Percentiles rank a stretch among this genome's conserved stretches.
Conservation (phyloP, 352 stramenopile species). For the Thraustotheca clavata region DNA sequence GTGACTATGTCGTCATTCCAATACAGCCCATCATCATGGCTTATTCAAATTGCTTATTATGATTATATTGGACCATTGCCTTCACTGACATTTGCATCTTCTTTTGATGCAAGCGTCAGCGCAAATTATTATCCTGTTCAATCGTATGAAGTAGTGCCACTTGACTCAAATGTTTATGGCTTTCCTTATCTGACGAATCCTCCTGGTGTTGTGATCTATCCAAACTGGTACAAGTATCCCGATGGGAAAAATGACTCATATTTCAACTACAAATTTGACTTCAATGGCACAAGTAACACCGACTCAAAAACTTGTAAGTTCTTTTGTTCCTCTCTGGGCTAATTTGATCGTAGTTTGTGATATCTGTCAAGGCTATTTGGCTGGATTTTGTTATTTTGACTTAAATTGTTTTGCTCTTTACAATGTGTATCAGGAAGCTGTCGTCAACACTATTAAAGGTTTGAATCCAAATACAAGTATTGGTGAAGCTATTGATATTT, state of each 20-base stretch:
- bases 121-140: not conserved
- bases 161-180: not conserved
- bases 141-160: not conserved
- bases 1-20: not conserved
- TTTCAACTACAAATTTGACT: too few relatives aligned
- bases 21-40: not conserved
- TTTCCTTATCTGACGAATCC: not conserved
- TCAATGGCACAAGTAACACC: too few relatives aligned
- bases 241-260: too few relatives aligned
- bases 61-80: not conserved
- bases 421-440: not conserved
- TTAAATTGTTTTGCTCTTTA: not conserved
- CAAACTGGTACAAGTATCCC: too few relatives aligned
- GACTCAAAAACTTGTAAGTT: too few relatives aligned
- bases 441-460: not conserved
- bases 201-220: not conserved
- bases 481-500: not conserved
- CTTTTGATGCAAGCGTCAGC: not conserved
- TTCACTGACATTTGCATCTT: not conserved
- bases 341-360: slow-evolving; percentile 10
- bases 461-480: not conserved
- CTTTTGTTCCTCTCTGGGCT: too few relatives aligned
- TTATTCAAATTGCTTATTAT: not conserved
- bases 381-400: not conserved
- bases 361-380: not conserved